Base-by-base conservation (phyloP, 2,329 filamentous ascomycete species). In the Diaporthe velutina region DNA sequence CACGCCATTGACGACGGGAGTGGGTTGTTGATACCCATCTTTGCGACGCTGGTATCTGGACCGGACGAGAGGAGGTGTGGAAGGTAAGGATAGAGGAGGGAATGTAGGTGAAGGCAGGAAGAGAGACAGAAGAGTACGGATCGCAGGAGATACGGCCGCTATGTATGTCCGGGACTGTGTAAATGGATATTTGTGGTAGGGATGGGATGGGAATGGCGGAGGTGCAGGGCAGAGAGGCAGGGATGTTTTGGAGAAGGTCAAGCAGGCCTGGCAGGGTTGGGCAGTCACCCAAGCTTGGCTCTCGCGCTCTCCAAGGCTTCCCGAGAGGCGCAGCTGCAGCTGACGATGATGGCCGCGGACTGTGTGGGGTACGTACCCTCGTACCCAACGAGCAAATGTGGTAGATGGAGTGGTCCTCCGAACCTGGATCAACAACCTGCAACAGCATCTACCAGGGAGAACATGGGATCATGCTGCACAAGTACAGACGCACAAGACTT, bases 1-100 rank as follows among this genome's bases (percentile, higher is more conserved):
- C 91, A 92, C 83, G 90, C 90, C 86, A 93, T 86, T 78, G 90
- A 92, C 82, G 90, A 90, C 82, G 91, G 91, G 76, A 93, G 88
- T 78, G 91, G 91, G 79, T 92, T 93, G 81, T 93, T 88, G 83
- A 93, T 86, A 80, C 91, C 91, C 90, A 93, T 92, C 77, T 74
- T 74, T 57, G 54, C 61, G 40, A 50, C 7, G 55, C 10, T 60
- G 38, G 38, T 42, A 50, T 38, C 38, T 22, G 35, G n/a, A 52
- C 28, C 22, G 55, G 30, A 15, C 25, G 28, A 60, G 7, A 8
- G 22, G 50, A 71, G 17, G 55, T 33, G 8, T 60, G 25, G 19
- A 22, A 10, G 45, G 42, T 13, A 64, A 22, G 33, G 12, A 15
- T 19, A 19, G 33, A 52, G 40, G 52, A 71, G 22, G 40, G 19